Base-by-base conservation (phyloP, 2,329 filamentous ascomycete genomes). In the Fusarium sterilihyphosum region DNA sequence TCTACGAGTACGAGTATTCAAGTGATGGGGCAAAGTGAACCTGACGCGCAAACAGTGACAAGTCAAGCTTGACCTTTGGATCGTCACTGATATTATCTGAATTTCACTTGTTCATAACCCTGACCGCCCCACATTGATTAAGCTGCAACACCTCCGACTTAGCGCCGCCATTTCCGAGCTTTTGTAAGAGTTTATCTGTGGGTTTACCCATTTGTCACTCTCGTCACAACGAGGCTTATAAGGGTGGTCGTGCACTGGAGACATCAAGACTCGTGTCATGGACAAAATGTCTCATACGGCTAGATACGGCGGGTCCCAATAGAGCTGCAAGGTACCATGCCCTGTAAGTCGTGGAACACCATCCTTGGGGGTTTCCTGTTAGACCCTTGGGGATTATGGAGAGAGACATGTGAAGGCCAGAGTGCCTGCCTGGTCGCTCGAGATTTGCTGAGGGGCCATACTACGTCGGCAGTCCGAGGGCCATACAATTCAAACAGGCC, bases 101-200 rank as follows among this genome's bases (percentile, higher is more conserved):
- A 37, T 38, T 41, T 53, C 64, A 61, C 50, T 43, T 46, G 31
- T 49, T 66, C 38, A 49, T 37, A 31, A 31, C 29, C 53, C 65
- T 65, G 68, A 57, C 66, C 67, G 67, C 73, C 61, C 71, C 75
- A 69, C 71, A 65, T 13, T 53, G 41, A 61, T 67, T 61, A 44
- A 50, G 60, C 59, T 69, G 65, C 61, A 72, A 63, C 50, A 65
- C 68, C 54, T 62, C 73, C 62, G 61, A 69, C 69, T 67, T 76
- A 74, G 74, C 67, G 71, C 70, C 70, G 75, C 71, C 64, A 72
- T 73, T 60, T 70, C 77, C 66, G 67, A 76, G 59, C 47, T 62
- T 33, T 40, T 33, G 18, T 16, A 49, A 56, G 57, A 50, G 41
- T 58, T 62, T 66, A 64, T 68, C 63, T 65, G 40, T 65, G 50